Evolutionary conservation across 2,329 filamentous ascomycete genomes (phyloP).

Genomic region (Fonsecaea pedrosoi): DNA sequence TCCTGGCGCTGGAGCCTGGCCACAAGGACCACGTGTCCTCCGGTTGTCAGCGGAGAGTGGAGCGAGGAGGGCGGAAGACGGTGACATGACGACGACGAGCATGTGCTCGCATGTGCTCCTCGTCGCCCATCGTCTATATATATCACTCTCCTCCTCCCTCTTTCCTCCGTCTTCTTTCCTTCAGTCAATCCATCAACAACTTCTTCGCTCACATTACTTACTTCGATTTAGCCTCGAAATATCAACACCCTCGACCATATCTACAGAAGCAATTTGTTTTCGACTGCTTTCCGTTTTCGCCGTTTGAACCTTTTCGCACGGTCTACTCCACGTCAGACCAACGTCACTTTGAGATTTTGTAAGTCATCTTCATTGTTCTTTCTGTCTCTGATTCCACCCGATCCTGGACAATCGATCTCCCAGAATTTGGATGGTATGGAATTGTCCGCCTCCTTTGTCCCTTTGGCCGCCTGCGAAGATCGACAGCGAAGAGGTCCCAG

Average conservation of each 20-base stretch:
- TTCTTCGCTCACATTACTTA: slow-evolving; percentile 7
- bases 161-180: neutral
- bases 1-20: neutral
- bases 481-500: neutral
- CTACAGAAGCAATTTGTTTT: neutral
- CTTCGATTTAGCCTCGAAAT: neutral
- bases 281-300: neutral
- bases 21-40: neutral
- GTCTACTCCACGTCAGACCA: neutral
- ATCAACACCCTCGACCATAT: neutral
- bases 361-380: neutral
- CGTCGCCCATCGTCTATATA: slow-evolving; percentile 6
- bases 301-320: neutral
- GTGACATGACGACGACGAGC: neutral
- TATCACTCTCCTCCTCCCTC: slow-evolving; percentile 1
- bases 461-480: neutral
- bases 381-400: neutral
- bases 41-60: neutral
- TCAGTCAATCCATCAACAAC: neutral
- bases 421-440: neutral
- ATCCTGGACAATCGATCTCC: neutral
- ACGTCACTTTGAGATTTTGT: slow-evolving; percentile 3
- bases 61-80: no score
- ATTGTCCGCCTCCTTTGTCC: neutral
- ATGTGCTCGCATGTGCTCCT: slow-evolving; percentile 12